Conservation (phyloP, 495 filamentous ascomycete genomes). For the Aspergillus carlsbadensis region DNA sequence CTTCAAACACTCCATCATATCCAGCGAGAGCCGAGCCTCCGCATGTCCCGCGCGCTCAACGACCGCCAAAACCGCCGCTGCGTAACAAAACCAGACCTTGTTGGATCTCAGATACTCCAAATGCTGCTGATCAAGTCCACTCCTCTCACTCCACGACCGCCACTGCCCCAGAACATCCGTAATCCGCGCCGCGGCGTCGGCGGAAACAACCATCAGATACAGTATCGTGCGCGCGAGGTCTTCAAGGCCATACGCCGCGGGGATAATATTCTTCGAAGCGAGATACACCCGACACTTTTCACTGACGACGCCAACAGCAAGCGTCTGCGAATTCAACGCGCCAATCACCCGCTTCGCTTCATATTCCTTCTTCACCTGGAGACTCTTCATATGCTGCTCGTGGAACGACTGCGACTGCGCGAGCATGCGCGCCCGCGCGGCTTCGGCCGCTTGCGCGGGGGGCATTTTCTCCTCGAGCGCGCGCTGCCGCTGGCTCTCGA, state of each 20-base stretch:
- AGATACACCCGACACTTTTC: background rate
- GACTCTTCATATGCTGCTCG: background rate
- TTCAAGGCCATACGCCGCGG: background rate
- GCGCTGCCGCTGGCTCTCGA: slow-evolving; percentile 1
- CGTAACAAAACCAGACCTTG: background rate
- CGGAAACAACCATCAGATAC: background rate
- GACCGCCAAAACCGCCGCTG: background rate
- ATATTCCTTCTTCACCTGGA: background rate
- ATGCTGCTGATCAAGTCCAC: background rate
- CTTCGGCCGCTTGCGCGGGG: slow-evolving; percentile 1
- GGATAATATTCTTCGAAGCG: background rate
- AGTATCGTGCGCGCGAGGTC: background rate
- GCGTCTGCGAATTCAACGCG: slow-evolving; percentile 5
- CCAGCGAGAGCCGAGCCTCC: background rate
- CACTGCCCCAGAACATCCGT: background rate
- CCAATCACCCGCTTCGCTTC: background rate
- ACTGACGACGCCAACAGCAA: background rate
- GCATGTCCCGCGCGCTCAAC: background rate
- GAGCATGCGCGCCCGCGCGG: background rate
- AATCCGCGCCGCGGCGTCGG: background rate
- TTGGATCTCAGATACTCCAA: background rate
- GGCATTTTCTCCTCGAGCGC: slow-evolving; percentile 3
- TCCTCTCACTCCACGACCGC: background rate
- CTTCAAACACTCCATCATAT: slow-evolving; percentile 7
- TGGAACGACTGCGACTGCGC: background rate